Conservation (phyloP, 2,329 filamentous ascomycete species). For the Fusarium agapanthi region DNA sequence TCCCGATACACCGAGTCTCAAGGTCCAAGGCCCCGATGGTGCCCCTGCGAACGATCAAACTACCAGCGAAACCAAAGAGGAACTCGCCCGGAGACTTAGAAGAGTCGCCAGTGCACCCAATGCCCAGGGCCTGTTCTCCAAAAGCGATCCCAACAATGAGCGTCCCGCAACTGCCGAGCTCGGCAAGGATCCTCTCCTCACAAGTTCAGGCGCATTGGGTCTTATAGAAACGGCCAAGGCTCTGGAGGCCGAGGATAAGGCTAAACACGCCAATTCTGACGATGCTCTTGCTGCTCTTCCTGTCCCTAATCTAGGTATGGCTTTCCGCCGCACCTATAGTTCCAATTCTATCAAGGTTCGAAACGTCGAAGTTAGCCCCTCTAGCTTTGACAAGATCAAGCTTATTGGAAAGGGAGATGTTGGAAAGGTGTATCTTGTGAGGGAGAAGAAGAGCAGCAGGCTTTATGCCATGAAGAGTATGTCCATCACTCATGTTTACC, state of each 20-base stretch:
- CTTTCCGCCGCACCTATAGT: conserved; percentile 95
- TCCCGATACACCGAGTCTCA: conserved; percentile 85
- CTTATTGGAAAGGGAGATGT: conserved; percentile 99
- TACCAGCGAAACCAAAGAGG: conserved; percentile 86
- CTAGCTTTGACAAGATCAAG: conserved; percentile 99
- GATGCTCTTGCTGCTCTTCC: conserved; percentile 70
- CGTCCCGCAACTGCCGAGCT: conserved; percentile 87
- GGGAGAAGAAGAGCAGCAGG: conserved; percentile 95
- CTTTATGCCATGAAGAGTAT: conserved; percentile 99
- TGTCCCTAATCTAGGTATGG: conserved; percentile 71
- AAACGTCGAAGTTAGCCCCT: conserved; percentile 93
- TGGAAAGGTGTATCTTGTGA: conserved; percentile 95
- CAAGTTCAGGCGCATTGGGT: conserved; percentile 55
- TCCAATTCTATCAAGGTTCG: conserved; percentile 99
- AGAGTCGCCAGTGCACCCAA: conserved; percentile 97
- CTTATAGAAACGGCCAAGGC: conserved; percentile 47
- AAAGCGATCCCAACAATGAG: conserved; percentile 62
- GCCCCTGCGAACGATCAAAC: conserved; percentile 69
- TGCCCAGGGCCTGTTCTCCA: conserved; percentile 87
- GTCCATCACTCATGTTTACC: conserved; percentile 1
- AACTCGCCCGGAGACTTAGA: conserved; percentile 89
- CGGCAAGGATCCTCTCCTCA: conserved; percentile 78
- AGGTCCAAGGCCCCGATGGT: conserved; percentile 74
- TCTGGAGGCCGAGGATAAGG: conserved; percentile 37
- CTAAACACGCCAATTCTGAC: conserved; percentile 54